A percentile compares a stretch with the other conserved stretches of the same genome.
Conservation (phyloP, 2,329 filamentous ascomycete species). For the Fusarium burgessii region DNA sequence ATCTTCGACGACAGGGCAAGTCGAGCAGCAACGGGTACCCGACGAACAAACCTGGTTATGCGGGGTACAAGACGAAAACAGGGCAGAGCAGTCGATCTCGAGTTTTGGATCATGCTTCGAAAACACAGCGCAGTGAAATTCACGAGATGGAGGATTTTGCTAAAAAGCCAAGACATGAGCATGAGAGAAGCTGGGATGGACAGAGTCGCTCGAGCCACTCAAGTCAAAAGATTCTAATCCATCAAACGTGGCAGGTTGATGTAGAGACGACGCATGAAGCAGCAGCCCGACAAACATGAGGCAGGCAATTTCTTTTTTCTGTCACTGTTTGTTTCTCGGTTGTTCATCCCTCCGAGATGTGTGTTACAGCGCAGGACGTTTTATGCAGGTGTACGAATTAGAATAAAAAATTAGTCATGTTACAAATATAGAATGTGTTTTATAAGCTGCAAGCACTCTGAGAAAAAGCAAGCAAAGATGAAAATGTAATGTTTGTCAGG, state of each 20-base stretch:
- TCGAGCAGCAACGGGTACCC: slow-evolving; percentile 42
- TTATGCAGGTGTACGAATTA: slow-evolving; percentile 11
- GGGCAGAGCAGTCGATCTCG: slow-evolving; percentile 35
- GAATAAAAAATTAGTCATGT: not conserved
- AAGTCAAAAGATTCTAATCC: slow-evolving; percentile 48
- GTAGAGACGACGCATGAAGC: slow-evolving; percentile 34
- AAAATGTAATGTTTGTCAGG: not conserved
- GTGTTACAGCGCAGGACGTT: slow-evolving; percentile 7
- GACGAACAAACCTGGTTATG: slow-evolving; percentile 37
- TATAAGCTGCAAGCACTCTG: slow-evolving; percentile 8
- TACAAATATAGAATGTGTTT: not conserved
- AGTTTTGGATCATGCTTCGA: not conserved
- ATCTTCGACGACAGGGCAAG: slow-evolving; percentile 46
- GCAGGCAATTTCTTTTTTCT: not conserved
- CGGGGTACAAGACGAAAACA: slow-evolving; percentile 41
- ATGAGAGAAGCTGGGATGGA: slow-evolving; percentile 22
- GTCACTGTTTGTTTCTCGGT: not conserved
- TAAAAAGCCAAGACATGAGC: slow-evolving; percentile 1
- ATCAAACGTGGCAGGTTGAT: slow-evolving; percentile 48
- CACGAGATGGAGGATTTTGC: slow-evolving; percentile 35
- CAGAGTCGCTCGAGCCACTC: slow-evolving; percentile 44
- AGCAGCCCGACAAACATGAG: not conserved
- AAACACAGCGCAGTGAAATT: slow-evolving; percentile 22
- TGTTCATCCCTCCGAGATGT: not conserved
- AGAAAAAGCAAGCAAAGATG: not conserved